phyloP scores from a whole-genome alignment of 371 early-diverging fungal genomes.

The Lichtheimia hyalospora region DNA sequence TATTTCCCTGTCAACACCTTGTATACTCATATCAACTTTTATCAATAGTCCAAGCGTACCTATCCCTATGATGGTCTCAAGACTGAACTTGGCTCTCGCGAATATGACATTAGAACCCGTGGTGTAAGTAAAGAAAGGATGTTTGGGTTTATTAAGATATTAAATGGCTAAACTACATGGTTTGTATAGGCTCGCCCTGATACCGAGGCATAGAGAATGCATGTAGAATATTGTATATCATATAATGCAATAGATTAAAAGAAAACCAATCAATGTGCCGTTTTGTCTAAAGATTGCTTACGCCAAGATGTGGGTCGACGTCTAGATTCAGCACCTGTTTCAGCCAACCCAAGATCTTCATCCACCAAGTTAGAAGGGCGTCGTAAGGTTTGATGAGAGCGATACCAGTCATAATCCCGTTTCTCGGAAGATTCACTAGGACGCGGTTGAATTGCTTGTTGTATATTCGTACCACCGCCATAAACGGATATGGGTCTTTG shows the following conservation, averaged over 20 bases:
- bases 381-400: background rate
- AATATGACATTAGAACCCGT: conserved; percentile 44
- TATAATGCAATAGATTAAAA: no score
- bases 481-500: conserved; percentile 2
- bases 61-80: conserved; percentile 53
- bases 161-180: no score
- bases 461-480: background rate
- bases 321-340: conserved; percentile 2
- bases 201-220: no score
- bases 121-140: conserved; percentile 26
- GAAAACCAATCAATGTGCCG: no score
- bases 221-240: no score
- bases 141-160: no score
- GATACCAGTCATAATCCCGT: conserved; percentile 10
- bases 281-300: no score
- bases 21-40: no score
- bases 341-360: background rate
- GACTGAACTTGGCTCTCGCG: conserved; percentile 48
- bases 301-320: conserved; percentile 5
- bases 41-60: conserved; percentile 36
- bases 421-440: conserved; percentile 10
- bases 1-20: no score
- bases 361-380: background rate
- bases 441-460: background rate
- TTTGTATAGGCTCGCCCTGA: no score